Conservation (phyloP, 768 basidiomycete species). For the Calocybe indica region DNA sequence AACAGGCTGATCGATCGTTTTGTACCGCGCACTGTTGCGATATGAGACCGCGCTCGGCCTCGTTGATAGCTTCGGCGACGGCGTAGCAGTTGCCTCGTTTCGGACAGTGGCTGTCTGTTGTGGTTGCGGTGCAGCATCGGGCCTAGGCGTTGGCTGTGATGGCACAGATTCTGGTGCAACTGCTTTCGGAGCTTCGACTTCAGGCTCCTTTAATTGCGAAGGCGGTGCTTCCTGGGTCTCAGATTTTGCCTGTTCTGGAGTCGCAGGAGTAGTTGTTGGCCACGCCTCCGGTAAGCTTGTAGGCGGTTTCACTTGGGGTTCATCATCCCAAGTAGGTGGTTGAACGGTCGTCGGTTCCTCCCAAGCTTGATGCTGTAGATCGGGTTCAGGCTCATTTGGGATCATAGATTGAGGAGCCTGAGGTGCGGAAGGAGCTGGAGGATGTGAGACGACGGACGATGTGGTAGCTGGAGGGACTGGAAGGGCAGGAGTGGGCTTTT, state of each 20-base stretch:
- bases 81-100: constrained; percentile 31
- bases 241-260: constrained; percentile 8
- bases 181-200: constrained; percentile 24
- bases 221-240: constrained; percentile 16
- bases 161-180: constrained; percentile 20
- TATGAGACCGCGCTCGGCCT: constrained; percentile 50
- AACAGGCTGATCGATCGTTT: constrained; percentile 72
- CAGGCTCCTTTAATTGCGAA: constrained; percentile 18
- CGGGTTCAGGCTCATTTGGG: constrained; percentile 25
- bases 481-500: constrained; percentile 48
- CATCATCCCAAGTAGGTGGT: constrained; percentile 68
- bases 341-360: constrained; percentile 73
- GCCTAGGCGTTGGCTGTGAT: constrained; percentile 22
- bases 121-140: constrained; percentile 30
- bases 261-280: constrained; percentile 19
- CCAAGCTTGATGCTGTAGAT: constrained; percentile 40
- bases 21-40: constrained; percentile 57
- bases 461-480: constrained; percentile 24
- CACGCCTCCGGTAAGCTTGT: constrained; percentile 26
- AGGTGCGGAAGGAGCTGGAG: constrained; percentile 21
- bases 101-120: constrained; percentile 23
- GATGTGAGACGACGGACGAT: constrained; percentile 18
- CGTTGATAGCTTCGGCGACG: constrained; percentile 45
- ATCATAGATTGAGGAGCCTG: constrained; percentile 21
- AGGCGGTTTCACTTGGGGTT: constrained; percentile 36